A percentile compares a stretch with the other conserved stretches of the same genome.
phyloP scores from a whole-genome alignment of 805 yeast species.

The Wickerhamomyces bovis region DNA sequence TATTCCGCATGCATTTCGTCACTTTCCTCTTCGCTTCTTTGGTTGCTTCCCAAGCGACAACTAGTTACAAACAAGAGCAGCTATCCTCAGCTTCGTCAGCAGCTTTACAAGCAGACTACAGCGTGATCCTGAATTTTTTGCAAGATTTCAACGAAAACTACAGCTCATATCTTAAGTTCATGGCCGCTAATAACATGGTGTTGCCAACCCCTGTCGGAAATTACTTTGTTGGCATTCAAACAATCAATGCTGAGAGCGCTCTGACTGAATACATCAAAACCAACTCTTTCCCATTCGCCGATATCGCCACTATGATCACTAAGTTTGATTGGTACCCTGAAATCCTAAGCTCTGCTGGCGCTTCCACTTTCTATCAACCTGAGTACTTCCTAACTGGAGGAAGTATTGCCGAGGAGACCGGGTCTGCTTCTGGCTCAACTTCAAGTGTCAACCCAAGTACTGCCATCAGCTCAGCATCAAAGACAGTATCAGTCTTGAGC shows the following conservation, averaged over 20 bases:
- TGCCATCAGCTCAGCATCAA: neutral
- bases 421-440: constrained; percentile 1
- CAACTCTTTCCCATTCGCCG: constrained; percentile 29
- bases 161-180: constrained; percentile 13
- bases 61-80: constrained; percentile 6
- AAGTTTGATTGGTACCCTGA: constrained; percentile 19
- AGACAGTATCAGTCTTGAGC: neutral
- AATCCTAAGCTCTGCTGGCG: constrained; percentile 13
- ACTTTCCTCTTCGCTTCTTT: neutral
- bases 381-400: constrained; percentile 15
- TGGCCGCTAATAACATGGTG: constrained; percentile 20
- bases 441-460: neutral
- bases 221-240: constrained; percentile 27
- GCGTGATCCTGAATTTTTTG: constrained; percentile 17
- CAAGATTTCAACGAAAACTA: constrained; percentile 16
- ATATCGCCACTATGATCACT: constrained; percentile 31
- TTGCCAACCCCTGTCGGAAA: constrained; percentile 31
- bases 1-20: neutral
- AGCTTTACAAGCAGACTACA: constrained; percentile 17
- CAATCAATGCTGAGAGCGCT: constrained; percentile 21
- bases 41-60: constrained; percentile 6
- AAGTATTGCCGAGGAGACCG: constrained; percentile 1
- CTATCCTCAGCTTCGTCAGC: constrained; percentile 16
- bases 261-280: constrained; percentile 23
- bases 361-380: constrained; percentile 18